These are phyloP conservation scores for Geranomyces michiganensis DNA, from an alignment of 192 early-diverging fungal genomes.

Conservation along the genomic window DNA sequence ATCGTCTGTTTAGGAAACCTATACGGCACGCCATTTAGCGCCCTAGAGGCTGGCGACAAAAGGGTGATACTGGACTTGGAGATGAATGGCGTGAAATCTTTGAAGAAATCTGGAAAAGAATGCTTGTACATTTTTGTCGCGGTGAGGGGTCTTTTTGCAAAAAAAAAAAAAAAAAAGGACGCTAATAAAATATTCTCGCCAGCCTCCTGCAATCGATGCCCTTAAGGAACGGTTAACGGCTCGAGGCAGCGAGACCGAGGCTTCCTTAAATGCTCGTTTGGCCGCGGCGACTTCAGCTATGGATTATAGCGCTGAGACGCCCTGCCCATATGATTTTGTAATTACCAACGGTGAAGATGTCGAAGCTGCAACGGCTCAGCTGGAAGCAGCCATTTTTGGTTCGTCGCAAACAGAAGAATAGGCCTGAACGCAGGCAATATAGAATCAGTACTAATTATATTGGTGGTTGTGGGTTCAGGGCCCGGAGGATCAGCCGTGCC, in stretches of 20 bases:
- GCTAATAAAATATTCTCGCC: conserved; percentile 33
- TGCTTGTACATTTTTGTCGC: conserved; percentile 22
- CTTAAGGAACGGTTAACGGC: conserved; percentile 32
- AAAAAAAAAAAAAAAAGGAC: no score
- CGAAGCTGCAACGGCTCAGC: conserved; percentile 30
- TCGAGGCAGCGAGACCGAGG: conserved; percentile 30
- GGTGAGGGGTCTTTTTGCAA: no score
- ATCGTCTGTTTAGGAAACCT: conserved; percentile 29
- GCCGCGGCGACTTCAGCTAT: conserved; percentile 36
- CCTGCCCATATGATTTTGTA: conserved; percentile 28
- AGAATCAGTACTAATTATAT: not conserved
- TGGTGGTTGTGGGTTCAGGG: not conserved
- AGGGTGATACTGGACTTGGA: conserved; percentile 51
- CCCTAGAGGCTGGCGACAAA: conserved; percentile 32
- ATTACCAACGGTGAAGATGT: conserved; percentile 38
- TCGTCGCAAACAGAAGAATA: conserved; percentile 8
- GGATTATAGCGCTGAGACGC: conserved; percentile 23
- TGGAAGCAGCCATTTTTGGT: conserved; percentile 33
- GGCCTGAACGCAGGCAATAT: no score
- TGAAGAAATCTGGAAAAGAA: conserved; percentile 21
- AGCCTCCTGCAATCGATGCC: conserved; percentile 41
- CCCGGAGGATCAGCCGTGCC: not conserved
- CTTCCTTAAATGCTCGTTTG: conserved; percentile 32
- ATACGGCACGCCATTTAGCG: conserved; percentile 46
- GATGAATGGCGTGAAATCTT: conserved; percentile 32